Evolutionary conservation across 768 basidiomycete species (phyloP), one percentile per base, ranked within the genome.

Genomic region (Phanerochaete sordida): DNA sequence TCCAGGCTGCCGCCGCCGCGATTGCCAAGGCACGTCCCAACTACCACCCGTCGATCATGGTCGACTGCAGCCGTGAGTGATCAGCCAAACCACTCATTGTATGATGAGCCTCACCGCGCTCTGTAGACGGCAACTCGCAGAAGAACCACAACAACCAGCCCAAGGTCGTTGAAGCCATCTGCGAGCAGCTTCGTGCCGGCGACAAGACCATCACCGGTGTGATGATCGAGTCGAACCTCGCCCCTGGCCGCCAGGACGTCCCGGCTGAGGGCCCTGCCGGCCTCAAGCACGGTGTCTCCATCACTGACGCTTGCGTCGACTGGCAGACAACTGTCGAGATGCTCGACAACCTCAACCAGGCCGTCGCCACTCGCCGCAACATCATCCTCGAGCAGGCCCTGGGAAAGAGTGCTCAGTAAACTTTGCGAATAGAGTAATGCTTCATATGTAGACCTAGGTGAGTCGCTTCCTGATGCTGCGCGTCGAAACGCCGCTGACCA

Each of bases 151-250:
- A 84, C 69, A 96, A 95, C 75, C 95, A 97, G 73, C 87, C 94
- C 19, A 85, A 85, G 65, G 92, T 93, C 45, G 69, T 92, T 58
- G 81, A 84, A 64, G 74, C 82, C 72, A 82, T 93, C 68, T 86
- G 85, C 73, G 75, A 73, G 2, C 96, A 98, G 74, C 83, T 98
- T 56, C 74, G 72, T 6, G 81, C 82, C 7, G 93, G 93, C 27
- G 77, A 85, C 62, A 79, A 73, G 59, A 78, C 81, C 66, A 89
- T 99, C 74, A 92, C 92, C 4, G 96, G 96, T 48, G 93, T 98
- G 59, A 98, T 99, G 96, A 84, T 99, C 70, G 96, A 99, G 76
- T 91, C 89, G 13, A 90, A 98, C 73, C 87, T 99, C 74, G 88
- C 91, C 69, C 89, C 87, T 52, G 96, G 96, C 21, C 79, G 87